phyloP scores from a whole-genome alignment of 2,329 filamentous ascomycete species.

The Aspergillus flavus region DNA sequence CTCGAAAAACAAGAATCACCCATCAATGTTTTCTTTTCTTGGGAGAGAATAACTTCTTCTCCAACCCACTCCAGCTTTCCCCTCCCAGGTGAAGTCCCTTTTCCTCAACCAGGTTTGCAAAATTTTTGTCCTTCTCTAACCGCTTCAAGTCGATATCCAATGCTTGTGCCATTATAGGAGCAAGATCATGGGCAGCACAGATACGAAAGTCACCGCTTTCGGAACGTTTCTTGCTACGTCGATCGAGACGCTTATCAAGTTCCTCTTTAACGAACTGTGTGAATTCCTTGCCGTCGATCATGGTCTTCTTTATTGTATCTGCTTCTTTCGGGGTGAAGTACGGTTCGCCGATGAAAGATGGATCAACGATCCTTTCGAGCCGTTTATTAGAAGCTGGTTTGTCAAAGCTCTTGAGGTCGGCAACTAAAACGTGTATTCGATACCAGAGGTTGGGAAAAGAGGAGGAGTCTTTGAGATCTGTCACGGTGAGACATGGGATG shows the following conservation, averaged over 20 bases:
- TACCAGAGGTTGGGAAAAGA: slow-evolving; percentile 21
- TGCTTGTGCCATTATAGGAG: slow-evolving; percentile 30
- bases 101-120: slow-evolving; percentile 13
- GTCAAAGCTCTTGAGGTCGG: slow-evolving; percentile 25
- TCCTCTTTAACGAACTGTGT: slow-evolving; percentile 21
- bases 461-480: background rate
- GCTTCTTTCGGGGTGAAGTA: slow-evolving; percentile 27
- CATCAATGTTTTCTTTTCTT: background rate
- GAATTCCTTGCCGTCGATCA: slow-evolving; percentile 17
- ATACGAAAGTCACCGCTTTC: slow-evolving; percentile 33
- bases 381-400: slow-evolving; percentile 15
- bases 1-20: background rate
- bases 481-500: background rate
- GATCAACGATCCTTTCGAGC: slow-evolving; percentile 23
- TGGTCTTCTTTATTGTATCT: slow-evolving; percentile 12
- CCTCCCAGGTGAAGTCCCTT: slow-evolving; percentile 10
- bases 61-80: slow-evolving; percentile 7
- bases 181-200: slow-evolving; percentile 41
- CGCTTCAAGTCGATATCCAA: slow-evolving; percentile 31
- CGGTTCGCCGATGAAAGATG: slow-evolving; percentile 25
- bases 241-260: slow-evolving; percentile 25
- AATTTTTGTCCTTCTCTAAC: slow-evolving; percentile 27
- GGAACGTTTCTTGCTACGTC: slow-evolving; percentile 32
- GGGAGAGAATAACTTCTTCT: slow-evolving; percentile 4
- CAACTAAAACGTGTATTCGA: slow-evolving; percentile 26